Base-by-base conservation (phyloP, 306 rosid genomes). In the Delonix regia region DNA sequence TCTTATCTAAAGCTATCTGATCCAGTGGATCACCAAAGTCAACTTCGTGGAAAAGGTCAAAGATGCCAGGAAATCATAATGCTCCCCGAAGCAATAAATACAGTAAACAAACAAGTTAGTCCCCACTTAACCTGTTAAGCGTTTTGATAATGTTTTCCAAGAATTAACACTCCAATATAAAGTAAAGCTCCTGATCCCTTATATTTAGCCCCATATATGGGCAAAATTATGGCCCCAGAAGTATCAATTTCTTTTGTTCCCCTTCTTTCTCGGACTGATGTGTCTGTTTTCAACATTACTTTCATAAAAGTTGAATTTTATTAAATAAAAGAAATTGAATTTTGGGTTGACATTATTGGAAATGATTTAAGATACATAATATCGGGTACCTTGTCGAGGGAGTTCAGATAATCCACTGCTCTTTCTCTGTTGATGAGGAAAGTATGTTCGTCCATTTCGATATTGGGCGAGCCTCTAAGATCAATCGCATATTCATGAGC, bases 401-500 rank as follows among this genome's bases (percentile, higher is more conserved):
- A 92, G 84, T 88, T 88, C 72, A 92, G 81, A 87, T 92, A 92
- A 85, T 92, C 96, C 5, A 92, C 97, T 18, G 97, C 97, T 65
- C 97, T 81, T 82, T 92, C 96, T 83, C 97, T 87, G 88, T 92
- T 92, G 49, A 87, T 84, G 39, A 90, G 44, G 87, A 92, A 92
- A 53, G 97, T 84, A 7, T 92, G 89, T 52, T 88, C 90, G 61
- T 92, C 97, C 97, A 92, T 92, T 76, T 92, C 97, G 62, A 92
- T 92, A 69, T 92, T 92, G 9, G 97, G 97, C 10, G 97, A 88
- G 2, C 96, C 95, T 86, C 95, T 90, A 68, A 47, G 39, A 15
- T 55, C 24, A 64, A 21, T 36, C 25, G 44, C 12, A n/a, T 19
- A 36, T 0, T 24, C 42, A 39, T 48, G 11, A 59, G 51, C 33